These are phyloP conservation scores for Porphyridium purpureum DNA, from an alignment of 23 red algal genomes.

Conservation along the genomic window DNA sequence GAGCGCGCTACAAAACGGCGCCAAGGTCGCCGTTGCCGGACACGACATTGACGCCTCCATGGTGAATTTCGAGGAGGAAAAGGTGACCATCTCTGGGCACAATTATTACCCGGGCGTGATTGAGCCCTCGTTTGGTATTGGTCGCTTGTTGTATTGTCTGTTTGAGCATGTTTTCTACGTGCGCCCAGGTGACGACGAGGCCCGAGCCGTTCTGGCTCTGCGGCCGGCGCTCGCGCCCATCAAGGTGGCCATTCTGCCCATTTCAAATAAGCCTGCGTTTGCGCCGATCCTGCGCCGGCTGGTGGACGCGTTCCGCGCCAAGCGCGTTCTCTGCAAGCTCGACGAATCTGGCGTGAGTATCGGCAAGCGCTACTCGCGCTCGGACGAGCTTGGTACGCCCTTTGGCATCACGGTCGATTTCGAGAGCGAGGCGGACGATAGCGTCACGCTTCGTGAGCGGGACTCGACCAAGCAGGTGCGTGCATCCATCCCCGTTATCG, in stretches of 20 bases:
- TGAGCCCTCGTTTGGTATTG: slow-evolving; percentile 97
- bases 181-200: slow-evolving; percentile 59
- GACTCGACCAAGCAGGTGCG: slow-evolving; percentile 91
- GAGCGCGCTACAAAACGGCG: neutral
- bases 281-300: slow-evolving; percentile 20
- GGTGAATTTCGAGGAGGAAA: slow-evolving; percentile 32
- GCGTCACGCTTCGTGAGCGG: slow-evolving; percentile 83
- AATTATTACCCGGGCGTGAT: slow-evolving; percentile 93
- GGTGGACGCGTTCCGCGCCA: slow-evolving; percentile 7
- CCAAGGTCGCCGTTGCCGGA: neutral
- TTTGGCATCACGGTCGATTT: slow-evolving; percentile 97
- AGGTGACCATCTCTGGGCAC: slow-evolving; percentile 22
- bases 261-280: slow-evolving; percentile 68
- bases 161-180: slow-evolving; percentile 94
- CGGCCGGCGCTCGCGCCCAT: slow-evolving; percentile 55
- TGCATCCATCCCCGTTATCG: slow-evolving; percentile 3
- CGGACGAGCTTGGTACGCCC: slow-evolving; percentile 91
- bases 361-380: slow-evolving; percentile 75
- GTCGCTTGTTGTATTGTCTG: slow-evolving; percentile 81
- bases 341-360: slow-evolving; percentile 80
- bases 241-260: slow-evolving; percentile 70
- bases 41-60: slow-evolving; percentile 3
- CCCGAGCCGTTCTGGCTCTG: slow-evolving; percentile 55
- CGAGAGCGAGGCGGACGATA: slow-evolving; percentile 29
- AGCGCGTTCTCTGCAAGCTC: slow-evolving; percentile 30